A percentile compares a stretch with the other conserved stretches of the same genome.
Evolutionary conservation across 257 asterid species (phyloP).

Genomic region (Salvia hispanica): DNA sequence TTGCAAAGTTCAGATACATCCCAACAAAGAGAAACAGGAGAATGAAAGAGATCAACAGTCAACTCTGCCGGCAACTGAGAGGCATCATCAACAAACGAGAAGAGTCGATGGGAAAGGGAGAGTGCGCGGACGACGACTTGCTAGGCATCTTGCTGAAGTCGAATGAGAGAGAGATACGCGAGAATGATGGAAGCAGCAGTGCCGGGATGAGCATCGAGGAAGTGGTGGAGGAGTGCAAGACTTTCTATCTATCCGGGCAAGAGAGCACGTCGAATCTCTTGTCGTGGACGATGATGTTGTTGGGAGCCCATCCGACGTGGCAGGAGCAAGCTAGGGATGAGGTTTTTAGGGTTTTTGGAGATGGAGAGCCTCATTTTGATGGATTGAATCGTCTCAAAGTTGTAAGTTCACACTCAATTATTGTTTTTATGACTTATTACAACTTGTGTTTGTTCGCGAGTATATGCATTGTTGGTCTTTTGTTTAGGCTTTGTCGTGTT

Average conservation of each 20-base stretch:
- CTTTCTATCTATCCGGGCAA: constrained; percentile 58
- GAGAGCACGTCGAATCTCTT: constrained; percentile 50
- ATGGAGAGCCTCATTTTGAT: constrained; percentile 39
- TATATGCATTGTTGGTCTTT: too few relatives aligned
- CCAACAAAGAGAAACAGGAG: constrained; percentile 53
- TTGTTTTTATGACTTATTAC: too few relatives aligned
- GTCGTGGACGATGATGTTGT: constrained; percentile 52
- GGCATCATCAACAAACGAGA: constrained; percentile 38
- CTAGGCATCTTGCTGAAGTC: constrained; percentile 41
- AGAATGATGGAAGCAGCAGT: constrained; percentile 36
- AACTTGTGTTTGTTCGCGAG: too few relatives aligned
- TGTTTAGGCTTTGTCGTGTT: too few relatives aligned
- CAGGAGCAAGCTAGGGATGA: constrained; percentile 58
- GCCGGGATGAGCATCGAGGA: constrained; percentile 54
- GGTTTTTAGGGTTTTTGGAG: constrained; percentile 42
- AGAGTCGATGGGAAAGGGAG: constrained; percentile 32
- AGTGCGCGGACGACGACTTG: constrained; percentile 36
- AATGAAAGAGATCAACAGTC: constrained; percentile 42
- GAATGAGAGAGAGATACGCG: constrained; percentile 42
- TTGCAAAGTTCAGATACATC: constrained; percentile 31
- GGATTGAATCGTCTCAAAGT: constrained; percentile 55
- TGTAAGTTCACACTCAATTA: constrained; percentile 37
- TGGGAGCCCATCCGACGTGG: constrained; percentile 53
- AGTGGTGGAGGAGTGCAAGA: constrained; percentile 61
- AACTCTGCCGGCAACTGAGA: constrained; percentile 32